Evolutionary conservation across 805 yeast species (phyloP).

Genomic region (Naumovozyma dairenensis): DNA sequence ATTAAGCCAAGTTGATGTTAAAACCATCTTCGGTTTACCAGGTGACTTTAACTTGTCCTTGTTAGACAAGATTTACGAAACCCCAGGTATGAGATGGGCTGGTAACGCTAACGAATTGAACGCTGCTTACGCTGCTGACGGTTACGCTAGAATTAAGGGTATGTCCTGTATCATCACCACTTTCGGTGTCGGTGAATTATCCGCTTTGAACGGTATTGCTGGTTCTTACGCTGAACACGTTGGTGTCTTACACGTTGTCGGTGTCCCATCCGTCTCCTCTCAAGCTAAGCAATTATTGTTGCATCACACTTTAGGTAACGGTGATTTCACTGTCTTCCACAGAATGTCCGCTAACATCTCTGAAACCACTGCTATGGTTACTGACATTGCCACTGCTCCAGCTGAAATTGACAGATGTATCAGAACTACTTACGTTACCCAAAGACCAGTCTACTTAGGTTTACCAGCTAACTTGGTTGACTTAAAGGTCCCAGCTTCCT

Average conservation of each 20-base stretch:
- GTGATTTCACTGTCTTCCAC: constrained; percentile 70
- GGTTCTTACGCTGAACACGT: constrained; percentile 88
- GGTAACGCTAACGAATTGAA: constrained; percentile 87
- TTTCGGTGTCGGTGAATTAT: constrained; percentile 84
- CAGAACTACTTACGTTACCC: constrained; percentile 57
- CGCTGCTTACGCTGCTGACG: constrained; percentile 79
- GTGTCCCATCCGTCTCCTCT: constrained; percentile 70
- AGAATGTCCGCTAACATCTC: constrained; percentile 69
- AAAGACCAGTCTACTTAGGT: constrained; percentile 77
- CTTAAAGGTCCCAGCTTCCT: constrained; percentile 43
- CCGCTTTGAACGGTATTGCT: constrained; percentile 78
- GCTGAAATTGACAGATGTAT: constrained; percentile 64
- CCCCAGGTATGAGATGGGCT: constrained; percentile 73
- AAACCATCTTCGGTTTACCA: constrained; percentile 70
- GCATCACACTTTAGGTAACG: constrained; percentile 80
- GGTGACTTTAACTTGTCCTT: constrained; percentile 73
- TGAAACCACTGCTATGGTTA: constrained; percentile 53
- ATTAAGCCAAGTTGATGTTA: constrained; percentile 59
- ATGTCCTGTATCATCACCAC: constrained; percentile 70
- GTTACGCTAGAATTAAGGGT: constrained; percentile 75
- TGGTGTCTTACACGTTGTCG: constrained; percentile 75
- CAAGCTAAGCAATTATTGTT: constrained; percentile 62
- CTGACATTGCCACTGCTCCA: constrained; percentile 57
- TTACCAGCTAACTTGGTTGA: constrained; percentile 77
- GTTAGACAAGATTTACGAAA: constrained; percentile 64